Base-by-base conservation (phyloP, 768 basidiomycete species). In the Calocybe gangraenosa region DNA sequence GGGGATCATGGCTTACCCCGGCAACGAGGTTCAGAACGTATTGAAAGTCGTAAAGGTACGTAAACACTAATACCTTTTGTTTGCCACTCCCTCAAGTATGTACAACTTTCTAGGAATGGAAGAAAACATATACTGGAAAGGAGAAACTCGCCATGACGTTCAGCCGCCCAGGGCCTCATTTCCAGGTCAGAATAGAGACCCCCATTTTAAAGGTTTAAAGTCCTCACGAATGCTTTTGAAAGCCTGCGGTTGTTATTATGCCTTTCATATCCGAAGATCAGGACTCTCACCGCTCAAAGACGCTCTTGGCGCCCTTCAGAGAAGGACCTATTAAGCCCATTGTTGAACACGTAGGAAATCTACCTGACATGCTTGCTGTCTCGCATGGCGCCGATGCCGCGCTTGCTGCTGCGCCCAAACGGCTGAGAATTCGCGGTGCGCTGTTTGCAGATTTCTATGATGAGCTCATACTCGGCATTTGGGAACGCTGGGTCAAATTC, bases 371-470 rank as follows among this genome's bases (percentile, higher is more conserved):
- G 37, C 47, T 47, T 22, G 46, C 52, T 7, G 50, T 50, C 0
- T 52, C 56, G 4, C 56, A 58, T 22, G 44, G 13, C 17, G 46
- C 48, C 20, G 58, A 59, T 32, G 46, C 42, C 0, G 18, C 46
- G 10, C 40, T 61, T 13, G 43, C 52, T 10, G 9, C 19, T 33
- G 49, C 49, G 18, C 58, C 58, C 3, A 43, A 37, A 8, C 54
- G 52, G 11, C 30, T 51, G 13, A 44, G 30, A 14, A 54, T 53
- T 19, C 42, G 51, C 14, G 54, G 52, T 3, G 54, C 52, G 2
- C 44, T 59, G 9, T 47, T 59, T 28, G 37, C 39, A 21, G 59
- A 61, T 13, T 42, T 48, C 3, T 58, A 50, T 46, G 49, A 51
- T 2, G 56, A 58, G 11, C 21, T 59, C 10, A 42, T 56, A 3